Percentiles rank a stretch among this genome's conserved stretches.
Conservation (phyloP, 1,284 basidiomycete genomes). For the Tilletia indica region DNA sequence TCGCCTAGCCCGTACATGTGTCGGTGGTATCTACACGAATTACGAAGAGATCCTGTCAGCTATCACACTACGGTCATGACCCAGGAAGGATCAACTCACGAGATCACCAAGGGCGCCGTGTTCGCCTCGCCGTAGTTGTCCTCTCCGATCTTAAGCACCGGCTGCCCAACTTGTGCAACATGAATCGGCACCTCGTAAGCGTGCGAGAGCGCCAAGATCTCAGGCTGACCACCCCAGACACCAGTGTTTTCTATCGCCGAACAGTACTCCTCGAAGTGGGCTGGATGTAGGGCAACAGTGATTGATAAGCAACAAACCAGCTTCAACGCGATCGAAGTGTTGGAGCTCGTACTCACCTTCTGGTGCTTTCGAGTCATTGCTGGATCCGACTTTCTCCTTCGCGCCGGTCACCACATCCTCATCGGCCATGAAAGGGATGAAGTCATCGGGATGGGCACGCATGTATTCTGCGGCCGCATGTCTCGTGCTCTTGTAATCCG, state of each 20-base stretch:
- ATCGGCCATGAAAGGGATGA: constrained; percentile 83
- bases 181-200: constrained; percentile 85
- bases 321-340: not conserved
- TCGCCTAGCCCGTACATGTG: constrained; percentile 54
- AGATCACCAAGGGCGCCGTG: constrained; percentile 32
- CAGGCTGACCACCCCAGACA: constrained; percentile 95
- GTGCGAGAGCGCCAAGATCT: constrained; percentile 83
- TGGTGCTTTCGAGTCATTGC: constrained; percentile 60
- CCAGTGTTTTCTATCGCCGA: constrained; percentile 75
- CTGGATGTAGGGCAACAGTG: constrained; percentile 27
- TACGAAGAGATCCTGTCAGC: not conserved
- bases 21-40: constrained; percentile 35
- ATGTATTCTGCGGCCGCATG: constrained; percentile 78
- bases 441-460: constrained; percentile 78
- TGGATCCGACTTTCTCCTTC: constrained; percentile 69
- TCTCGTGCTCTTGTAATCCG: constrained; percentile 62
- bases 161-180: constrained; percentile 80
- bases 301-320: not conserved
- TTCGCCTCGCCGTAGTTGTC: constrained; percentile 59
- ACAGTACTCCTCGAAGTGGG: constrained; percentile 77
- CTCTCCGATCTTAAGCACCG: constrained; percentile 70
- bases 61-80: not conserved
- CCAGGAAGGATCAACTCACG: constrained; percentile 22
- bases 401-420: constrained; percentile 55
- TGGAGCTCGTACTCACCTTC: constrained; percentile 19